Evolutionary conservation across 2,329 filamentous ascomycete genomes (phyloP).

Genomic region (Alternaria panax): DNA sequence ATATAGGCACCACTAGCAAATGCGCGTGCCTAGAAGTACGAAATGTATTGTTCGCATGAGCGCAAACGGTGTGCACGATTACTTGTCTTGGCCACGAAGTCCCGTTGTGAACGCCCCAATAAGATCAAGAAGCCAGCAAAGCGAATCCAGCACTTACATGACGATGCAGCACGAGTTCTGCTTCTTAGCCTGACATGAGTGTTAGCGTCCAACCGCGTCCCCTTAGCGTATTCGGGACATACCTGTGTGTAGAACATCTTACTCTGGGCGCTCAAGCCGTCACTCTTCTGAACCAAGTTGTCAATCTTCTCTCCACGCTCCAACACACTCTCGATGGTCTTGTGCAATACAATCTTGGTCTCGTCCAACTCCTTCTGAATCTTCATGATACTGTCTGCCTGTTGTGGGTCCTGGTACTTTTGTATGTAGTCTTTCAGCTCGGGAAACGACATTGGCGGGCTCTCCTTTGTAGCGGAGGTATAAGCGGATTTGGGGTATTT

Average conservation of each 20-base stretch:
- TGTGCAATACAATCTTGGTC: conserved; percentile 96
- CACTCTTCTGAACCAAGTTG: conserved; percentile 89
- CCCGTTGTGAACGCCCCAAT: conserved; percentile 4
- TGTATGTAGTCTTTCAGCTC: conserved; percentile 79
- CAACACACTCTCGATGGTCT: conserved; percentile 89
- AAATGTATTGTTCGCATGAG: neutral
- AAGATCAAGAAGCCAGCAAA: conserved; percentile 4
- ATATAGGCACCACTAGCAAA: neutral
- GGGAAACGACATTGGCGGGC: conserved; percentile 66
- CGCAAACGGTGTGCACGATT: conserved; percentile 1
- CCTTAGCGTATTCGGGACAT: conserved; percentile 38
- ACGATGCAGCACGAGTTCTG: conserved; percentile 67
- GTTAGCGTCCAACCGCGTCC: no score
- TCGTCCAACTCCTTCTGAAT: conserved; percentile 97
- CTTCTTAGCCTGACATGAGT: conserved; percentile 52
- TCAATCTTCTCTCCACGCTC: conserved; percentile 98
- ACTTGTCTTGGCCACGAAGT: conserved; percentile 10
- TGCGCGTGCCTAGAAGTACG: neutral
- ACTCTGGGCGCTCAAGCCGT: conserved; percentile 86
- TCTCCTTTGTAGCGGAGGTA: conserved; percentile 53
- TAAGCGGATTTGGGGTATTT: conserved; percentile 76
- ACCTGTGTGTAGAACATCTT: conserved; percentile 95
- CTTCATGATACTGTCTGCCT: conserved; percentile 92
- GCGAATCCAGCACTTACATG: conserved; percentile 52
- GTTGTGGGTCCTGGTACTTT: conserved; percentile 84